Percentiles rank a stretch among this genome's conserved stretches.
These are phyloP conservation scores for Ilyonectria destructans DNA, from an alignment of 2,329 filamentous ascomycete genomes.

Conservation along the genomic window DNA sequence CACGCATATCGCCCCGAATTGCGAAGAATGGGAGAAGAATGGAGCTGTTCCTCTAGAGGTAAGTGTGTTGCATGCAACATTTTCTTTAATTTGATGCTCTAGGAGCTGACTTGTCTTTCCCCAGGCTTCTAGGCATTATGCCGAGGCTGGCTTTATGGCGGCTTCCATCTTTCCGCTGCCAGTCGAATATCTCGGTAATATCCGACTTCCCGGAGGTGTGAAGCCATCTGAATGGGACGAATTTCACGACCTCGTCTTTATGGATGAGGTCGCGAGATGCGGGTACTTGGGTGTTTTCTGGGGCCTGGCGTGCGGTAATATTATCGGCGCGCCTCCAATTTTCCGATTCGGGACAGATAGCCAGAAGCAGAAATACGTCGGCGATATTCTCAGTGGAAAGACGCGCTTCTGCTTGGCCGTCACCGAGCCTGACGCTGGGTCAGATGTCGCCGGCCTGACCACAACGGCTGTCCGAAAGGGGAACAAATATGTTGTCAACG, in stretches of 20 bases:
- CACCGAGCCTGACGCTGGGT: conserved; percentile 42
- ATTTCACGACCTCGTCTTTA: conserved; percentile 70
- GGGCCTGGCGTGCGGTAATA: conserved; percentile 72
- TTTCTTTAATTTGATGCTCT: background rate
- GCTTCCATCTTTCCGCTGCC: conserved; percentile 5
- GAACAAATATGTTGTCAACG: conserved; percentile 35
- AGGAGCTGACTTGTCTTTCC: background rate
- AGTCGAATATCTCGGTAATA: background rate
- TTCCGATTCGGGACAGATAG: conserved; percentile 73
- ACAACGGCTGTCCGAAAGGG: conserved; percentile 28
- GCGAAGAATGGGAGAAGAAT: conserved; percentile 76
- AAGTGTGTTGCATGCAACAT: background rate
- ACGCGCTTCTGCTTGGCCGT: conserved; percentile 40
- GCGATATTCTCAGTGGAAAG: conserved; percentile 27
- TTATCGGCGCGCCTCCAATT: conserved; percentile 76
- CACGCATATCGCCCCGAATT: conserved; percentile 69
- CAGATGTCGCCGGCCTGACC: conserved; percentile 36
- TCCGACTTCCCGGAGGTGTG: conserved; percentile 53
- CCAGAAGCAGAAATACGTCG: conserved; percentile 44
- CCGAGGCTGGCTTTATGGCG: conserved; percentile 9
- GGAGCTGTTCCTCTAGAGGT: conserved; percentile 65
- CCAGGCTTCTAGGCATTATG: conserved; percentile 11
- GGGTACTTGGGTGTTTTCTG: conserved; percentile 70
- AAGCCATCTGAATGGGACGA: conserved; percentile 67
- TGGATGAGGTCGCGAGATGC: conserved; percentile 70